Base-by-base conservation (phyloP, 208 protist species). In the Trypanosoma caninum region DNA sequence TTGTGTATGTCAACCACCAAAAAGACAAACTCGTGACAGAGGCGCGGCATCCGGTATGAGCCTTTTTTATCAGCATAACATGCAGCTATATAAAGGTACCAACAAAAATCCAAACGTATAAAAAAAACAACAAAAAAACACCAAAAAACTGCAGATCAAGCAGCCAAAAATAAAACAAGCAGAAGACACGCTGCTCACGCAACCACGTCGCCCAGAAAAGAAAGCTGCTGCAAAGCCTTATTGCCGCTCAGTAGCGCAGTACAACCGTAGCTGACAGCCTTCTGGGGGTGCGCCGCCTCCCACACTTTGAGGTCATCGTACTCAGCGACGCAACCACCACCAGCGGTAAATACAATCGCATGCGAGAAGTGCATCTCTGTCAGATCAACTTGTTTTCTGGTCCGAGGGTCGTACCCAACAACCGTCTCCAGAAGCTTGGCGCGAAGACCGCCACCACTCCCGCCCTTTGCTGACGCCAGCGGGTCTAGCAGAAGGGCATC, bases 301-400 rank as follows among this genome's bases (percentile, higher is more conserved):
- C 89, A 96, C 10, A 33, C 27, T 67, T 94, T 94, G 46, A 96
- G 68, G 61, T 96, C 85, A 53, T 94, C 88, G 68, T 94, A 96
- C 76, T 96, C 90, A 16, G 77, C 78, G 30, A 90, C 66, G 31
- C 80, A 89, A 52, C 90, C 87, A 23, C 90, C 90, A 10, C 90
- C 87, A 46, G 93, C 77, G 30, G 76, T 79, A 54, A 96, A 94
- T 6, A 96, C 87, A 63, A 96, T 84, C 20, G 73, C 82, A 57
- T 94, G 82, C n/a, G 84, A 91, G 67, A 92, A 94, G 46, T 74
- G 62, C n/a, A 71, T 62, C 5, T 84, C 73, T 23, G 59, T 64
- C 16, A 91, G 59, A 46, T 94, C 72, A 5, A 91, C 71, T 3
- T 69, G 7, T 59, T 85, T 83, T 56, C 71, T 74, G 8, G 74